These are phyloP conservation scores for Boletus sensibilis DNA, from an alignment of 768 basidiomycete species.

Conservation along the genomic window DNA sequence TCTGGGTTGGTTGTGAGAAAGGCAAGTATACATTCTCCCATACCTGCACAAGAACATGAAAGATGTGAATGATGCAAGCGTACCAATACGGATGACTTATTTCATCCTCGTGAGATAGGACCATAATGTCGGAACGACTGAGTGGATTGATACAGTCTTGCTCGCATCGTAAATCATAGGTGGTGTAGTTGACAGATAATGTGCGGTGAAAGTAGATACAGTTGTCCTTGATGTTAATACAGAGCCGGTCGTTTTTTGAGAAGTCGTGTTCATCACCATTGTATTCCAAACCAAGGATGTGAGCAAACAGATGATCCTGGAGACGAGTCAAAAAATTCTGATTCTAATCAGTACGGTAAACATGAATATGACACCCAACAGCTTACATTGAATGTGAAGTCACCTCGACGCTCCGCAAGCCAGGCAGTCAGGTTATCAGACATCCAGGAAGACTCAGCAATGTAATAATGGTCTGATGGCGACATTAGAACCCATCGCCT, in stretches of 20 bases:
- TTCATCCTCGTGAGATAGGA: constrained; percentile 22
- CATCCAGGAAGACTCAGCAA: too few relatives aligned
- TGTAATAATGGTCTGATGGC: too few relatives aligned
- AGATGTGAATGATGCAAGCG: constrained; percentile 16
- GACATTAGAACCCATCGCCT: too few relatives aligned
- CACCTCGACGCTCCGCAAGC: too few relatives aligned
- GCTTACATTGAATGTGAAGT: too few relatives aligned
- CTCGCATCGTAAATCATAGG: constrained; percentile 22
- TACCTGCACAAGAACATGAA: constrained; percentile 4
- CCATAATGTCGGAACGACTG: constrained; percentile 36
- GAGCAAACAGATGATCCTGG: too few relatives aligned
- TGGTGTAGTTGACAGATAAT: constrained; percentile 28
- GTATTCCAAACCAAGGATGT: too few relatives aligned
- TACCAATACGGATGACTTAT: constrained; percentile 40
- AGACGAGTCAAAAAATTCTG: too few relatives aligned
- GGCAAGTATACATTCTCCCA: too few relatives aligned
- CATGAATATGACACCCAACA: too few relatives aligned
- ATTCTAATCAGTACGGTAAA: too few relatives aligned
- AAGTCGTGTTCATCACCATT: constrained; percentile 26
- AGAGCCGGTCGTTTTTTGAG: constrained; percentile 20
- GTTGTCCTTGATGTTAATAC: constrained; percentile 19
- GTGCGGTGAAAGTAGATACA: constrained; percentile 22
- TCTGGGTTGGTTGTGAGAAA: constrained; percentile 2
- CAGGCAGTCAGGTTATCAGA: too few relatives aligned
- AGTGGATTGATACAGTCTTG: constrained; percentile 41